phyloP scores from a whole-genome alignment of 2,329 filamentous ascomycete species.

The Mariannaea elegans region DNA sequence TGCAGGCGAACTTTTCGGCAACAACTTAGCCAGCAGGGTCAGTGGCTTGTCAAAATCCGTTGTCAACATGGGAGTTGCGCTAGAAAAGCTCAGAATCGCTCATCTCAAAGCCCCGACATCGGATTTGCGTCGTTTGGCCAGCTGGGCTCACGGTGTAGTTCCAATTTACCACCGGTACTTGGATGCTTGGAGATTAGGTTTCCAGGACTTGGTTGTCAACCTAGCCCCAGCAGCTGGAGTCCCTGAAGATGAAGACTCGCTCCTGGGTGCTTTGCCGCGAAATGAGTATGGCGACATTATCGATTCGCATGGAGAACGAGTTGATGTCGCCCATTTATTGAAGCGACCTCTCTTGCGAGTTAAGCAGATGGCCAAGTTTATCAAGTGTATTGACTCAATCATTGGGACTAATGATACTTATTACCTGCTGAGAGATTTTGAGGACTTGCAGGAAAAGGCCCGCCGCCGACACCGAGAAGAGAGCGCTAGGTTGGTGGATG shows the following conservation, averaged over 20 bases:
- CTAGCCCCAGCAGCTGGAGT: slow-evolving; percentile 72
- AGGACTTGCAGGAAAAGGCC: slow-evolving; percentile 78
- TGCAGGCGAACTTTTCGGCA: slow-evolving; percentile 73
- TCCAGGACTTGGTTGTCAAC: slow-evolving; percentile 94
- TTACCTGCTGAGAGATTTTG: slow-evolving; percentile 63
- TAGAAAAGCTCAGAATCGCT: slow-evolving; percentile 83
- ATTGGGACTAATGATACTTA: slow-evolving; percentile 57
- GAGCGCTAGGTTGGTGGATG: slow-evolving; percentile 79
- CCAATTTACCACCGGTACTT: slow-evolving; percentile 88
- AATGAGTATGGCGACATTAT: slow-evolving; percentile 73
- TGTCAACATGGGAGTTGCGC: slow-evolving; percentile 88
- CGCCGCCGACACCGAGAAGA: slow-evolving; percentile 71
- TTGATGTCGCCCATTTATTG: slow-evolving; percentile 92
- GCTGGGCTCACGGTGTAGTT: slow-evolving; percentile 82
- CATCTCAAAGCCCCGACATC: slow-evolving; percentile 83
- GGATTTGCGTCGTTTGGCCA: slow-evolving; percentile 75
- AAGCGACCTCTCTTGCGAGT: slow-evolving; percentile 88
- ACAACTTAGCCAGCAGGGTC: slow-evolving; percentile 59
- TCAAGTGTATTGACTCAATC: slow-evolving; percentile 72
- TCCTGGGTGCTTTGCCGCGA: slow-evolving; percentile 66
- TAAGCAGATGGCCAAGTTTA: slow-evolving; percentile 86
- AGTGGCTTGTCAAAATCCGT: slow-evolving; percentile 82
- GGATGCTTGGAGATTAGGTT: slow-evolving; percentile 88
- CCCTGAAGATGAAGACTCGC: slow-evolving; percentile 67
- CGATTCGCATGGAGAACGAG: slow-evolving; percentile 82